Base-by-base conservation (phyloP, 164 flowering plant species). In the Piper longum region DNA sequence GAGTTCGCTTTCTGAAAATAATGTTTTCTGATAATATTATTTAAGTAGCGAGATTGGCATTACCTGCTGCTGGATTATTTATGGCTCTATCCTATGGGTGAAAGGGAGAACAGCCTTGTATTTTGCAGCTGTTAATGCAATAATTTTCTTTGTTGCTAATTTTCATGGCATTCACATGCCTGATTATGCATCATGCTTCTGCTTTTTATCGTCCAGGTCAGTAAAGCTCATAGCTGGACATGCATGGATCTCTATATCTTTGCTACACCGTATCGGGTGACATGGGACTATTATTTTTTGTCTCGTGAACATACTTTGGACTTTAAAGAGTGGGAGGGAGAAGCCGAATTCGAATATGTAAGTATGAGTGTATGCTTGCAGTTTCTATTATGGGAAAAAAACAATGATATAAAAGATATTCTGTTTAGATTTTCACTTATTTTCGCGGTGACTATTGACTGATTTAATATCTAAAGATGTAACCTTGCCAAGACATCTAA, bases 171-270 rank as follows among this genome's bases (percentile, higher is more conserved):
- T 48, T 12, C 52, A 5, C 14, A 48, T 48, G 14, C 14, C 52
- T 48, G 11, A 48, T 48, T 48, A 12, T 48, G 52, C 52, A 48
- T 48, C 14, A 4, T 4, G 17, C 17, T 17, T 14, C 14, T 67
- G 43, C 16, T 57, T 36, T 4, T 54, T 54, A 57, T 17, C 42
- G 51, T 41, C 42, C 82, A 95, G 99, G 77, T 75, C 45, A 79
- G 72, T 70, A 77, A 82, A 5, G 89, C 95, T 58, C 99, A 88
- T 71, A 90, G 96, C 73, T 90, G 95, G 96, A 95, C 97, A 13
- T 95, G 99, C 61, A 90, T 95, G 89, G 99, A 95, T 77, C 71
- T 95, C 59, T 95, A 95, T 71, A 77, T 95, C 68, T 95, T 95
- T 79, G 97, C 93, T n/a, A 95, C 99, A 66, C 99, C 99, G 40